These are phyloP conservation scores for Cyclotella kingstonii DNA, from an alignment of 108 stramenopile species.

Conservation along the genomic window DNA sequence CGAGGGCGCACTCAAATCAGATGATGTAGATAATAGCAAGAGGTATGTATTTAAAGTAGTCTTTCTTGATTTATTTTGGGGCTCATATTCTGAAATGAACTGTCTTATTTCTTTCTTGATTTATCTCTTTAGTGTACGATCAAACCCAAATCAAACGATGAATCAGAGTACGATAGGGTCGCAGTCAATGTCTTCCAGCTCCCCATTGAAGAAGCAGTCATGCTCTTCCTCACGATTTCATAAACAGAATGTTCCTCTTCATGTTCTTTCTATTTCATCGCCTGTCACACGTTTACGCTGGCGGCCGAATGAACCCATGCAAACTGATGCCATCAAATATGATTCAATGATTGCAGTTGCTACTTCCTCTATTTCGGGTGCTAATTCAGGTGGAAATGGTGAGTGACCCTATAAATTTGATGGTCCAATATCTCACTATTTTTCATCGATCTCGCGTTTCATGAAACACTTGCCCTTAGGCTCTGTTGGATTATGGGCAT, in stretches of 20 bases:
- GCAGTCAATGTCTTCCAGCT: constrained; percentile 23
- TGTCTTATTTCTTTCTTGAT: constrained; percentile 2
- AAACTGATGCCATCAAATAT: constrained; percentile 41
- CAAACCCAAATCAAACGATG: constrained; percentile 5
- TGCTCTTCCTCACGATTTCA: constrained; percentile 11
- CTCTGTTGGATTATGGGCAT: constrained; percentile 65
- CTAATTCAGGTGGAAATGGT: constrained; percentile 75
- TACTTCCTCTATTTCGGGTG: constrained; percentile 68
- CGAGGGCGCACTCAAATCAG: constrained; percentile 10
- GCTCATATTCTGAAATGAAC: background rate
- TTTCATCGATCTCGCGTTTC: background rate
- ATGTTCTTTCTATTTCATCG: constrained; percentile 58
- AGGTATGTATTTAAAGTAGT: constrained; percentile 7
- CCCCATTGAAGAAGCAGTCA: background rate
- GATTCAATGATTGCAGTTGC: constrained; percentile 84
- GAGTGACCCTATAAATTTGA: background rate
- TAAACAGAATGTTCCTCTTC: constrained; percentile 34
- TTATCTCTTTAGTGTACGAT: background rate
- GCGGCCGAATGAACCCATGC: constrained; percentile 50
- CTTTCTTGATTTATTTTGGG: background rate
- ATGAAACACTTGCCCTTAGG: background rate
- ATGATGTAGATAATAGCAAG: constrained; percentile 1
- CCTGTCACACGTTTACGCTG: constrained; percentile 73
- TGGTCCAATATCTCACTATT: background rate
- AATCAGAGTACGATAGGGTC: constrained; percentile 6